Evolutionary conservation across 148 eudicot species (phyloP).

Genomic region (Rhododendron ovatum): DNA sequence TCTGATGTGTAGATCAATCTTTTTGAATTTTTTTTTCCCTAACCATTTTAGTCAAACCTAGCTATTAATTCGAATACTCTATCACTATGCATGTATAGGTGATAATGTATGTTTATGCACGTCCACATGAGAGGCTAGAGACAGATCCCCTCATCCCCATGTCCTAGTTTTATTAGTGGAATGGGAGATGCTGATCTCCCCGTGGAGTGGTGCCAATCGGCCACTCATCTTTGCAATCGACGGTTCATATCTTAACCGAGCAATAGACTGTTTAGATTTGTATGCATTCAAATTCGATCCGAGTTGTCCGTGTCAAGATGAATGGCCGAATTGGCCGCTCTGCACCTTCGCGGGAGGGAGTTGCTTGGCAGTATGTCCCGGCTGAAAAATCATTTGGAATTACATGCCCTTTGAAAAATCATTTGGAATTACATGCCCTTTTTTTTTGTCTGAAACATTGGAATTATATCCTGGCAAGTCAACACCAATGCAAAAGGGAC

Average conservation of each 20-base stretch:
- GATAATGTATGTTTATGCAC: neutral
- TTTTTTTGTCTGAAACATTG: neutral
- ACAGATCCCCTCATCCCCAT: neutral
- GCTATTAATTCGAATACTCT: neutral
- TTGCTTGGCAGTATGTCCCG: no score
- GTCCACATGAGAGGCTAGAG: neutral
- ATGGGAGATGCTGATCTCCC: no score
- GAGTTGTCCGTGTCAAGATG: no score
- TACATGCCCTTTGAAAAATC: neutral
- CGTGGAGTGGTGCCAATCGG: no score
- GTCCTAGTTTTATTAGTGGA: neutral
- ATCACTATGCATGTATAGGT: neutral
- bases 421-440: neutral
- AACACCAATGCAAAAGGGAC: neutral
- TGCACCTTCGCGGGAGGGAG: no score
- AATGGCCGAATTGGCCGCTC: no score
- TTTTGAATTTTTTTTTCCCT: neutral
- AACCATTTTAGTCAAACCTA: neutral
- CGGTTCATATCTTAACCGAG: no score
- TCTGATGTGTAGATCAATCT: neutral
- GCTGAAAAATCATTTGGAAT: neutral
- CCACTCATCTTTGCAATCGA: no score
- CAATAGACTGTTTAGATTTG: fast-evolving
- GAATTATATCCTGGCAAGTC: neutral
- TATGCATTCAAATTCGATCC: no score